Evolutionary conservation across 2,329 filamentous ascomycete species (phyloP), one percentile per base, ranked within the genome.

Genomic region (Ceratocystis alfenasii): DNA sequence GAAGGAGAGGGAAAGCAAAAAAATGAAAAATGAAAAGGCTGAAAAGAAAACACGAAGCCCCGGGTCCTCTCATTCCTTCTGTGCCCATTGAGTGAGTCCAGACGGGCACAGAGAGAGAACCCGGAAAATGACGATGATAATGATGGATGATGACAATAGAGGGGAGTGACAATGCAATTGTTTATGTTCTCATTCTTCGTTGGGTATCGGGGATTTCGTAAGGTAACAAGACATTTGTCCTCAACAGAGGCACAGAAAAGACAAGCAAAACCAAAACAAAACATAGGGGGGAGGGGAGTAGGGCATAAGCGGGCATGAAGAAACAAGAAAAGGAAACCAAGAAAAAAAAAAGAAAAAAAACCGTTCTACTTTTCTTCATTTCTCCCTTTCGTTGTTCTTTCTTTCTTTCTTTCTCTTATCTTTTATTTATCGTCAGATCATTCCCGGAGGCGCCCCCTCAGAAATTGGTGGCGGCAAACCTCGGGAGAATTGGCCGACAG

Each of bases 141-240:
- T 55, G 22, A 30, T 12, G 22, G 17, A 30, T 57, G 22, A 62
- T 62, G 61, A 62, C 33, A 25, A 48, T 28, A 41, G 36, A 41
- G 36, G 36, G 36, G 28, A 45, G 41, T 62, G 41, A 30, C 30
- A 25, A 30, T 28, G 41, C 10, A 20, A 17, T 41, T 44, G 44
- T 48, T 25, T 62, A 62, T 62, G 61, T 62, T 62, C 61, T 61
- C 36, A 67, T 63, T 61, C 50, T 64, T 62, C 53, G 63, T 68
- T 68, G 65, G 68, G 65, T 66, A 68, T 66, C 45, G 59, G 62
- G 36, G 63, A 33, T 53, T 65, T 57, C 55, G 55, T 62, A 45
- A 68, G 53, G 53, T 57, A 57, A 30, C 53, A 57, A 57, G 53
- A 22, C 30, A 55, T 55, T 55, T 22, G 50, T 55, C 50, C 50